Evolutionary conservation across 163 green algal genomes (phyloP).

Genomic region (Chlamydomonas reinhardtii): DNA sequence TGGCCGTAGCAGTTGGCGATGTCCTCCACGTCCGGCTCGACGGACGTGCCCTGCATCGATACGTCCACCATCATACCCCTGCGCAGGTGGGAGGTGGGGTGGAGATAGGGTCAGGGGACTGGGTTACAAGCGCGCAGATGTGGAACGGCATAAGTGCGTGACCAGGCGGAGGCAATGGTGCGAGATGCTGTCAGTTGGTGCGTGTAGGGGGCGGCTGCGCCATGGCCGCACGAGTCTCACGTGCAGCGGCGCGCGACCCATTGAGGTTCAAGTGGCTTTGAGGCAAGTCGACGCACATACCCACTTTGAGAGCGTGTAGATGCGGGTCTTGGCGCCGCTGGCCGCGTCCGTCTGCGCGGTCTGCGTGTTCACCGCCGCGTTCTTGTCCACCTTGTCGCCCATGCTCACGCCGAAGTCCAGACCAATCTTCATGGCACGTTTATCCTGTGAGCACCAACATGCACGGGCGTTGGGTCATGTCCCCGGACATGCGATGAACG

Average conservation of each 20-base stretch:
- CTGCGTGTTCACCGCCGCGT: conserved; percentile 53
- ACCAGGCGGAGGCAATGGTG: too few relatives aligned
- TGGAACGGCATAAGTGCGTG: too few relatives aligned
- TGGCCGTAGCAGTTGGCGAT: conserved; percentile 66
- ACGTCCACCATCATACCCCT: conserved; percentile 73
- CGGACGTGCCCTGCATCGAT: conserved; percentile 66
- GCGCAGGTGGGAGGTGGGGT: background rate
- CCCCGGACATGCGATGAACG: too few relatives aligned
- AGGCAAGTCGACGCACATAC: too few relatives aligned
- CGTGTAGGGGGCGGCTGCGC: too few relatives aligned
- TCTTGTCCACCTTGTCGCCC: conserved; percentile 68
- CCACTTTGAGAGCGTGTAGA: conserved; percentile 72
- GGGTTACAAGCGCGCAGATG: too few relatives aligned
- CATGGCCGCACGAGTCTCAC: too few relatives aligned
- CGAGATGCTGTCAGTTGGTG: too few relatives aligned
- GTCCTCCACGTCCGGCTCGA: conserved; percentile 70
- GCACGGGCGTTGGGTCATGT: too few relatives aligned
- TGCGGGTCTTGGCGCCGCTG: conserved; percentile 53
- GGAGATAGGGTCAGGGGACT: background rate
- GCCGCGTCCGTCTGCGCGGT: conserved; percentile 28
- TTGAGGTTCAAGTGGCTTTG: too few relatives aligned
- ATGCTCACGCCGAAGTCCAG: conserved; percentile 68
- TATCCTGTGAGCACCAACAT: conserved; percentile 38
- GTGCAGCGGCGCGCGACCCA: too few relatives aligned
- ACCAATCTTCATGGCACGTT: conserved; percentile 65